phyloP scores from a whole-genome alignment of 106 monocot species.

The Hemerocallis citrina region DNA sequence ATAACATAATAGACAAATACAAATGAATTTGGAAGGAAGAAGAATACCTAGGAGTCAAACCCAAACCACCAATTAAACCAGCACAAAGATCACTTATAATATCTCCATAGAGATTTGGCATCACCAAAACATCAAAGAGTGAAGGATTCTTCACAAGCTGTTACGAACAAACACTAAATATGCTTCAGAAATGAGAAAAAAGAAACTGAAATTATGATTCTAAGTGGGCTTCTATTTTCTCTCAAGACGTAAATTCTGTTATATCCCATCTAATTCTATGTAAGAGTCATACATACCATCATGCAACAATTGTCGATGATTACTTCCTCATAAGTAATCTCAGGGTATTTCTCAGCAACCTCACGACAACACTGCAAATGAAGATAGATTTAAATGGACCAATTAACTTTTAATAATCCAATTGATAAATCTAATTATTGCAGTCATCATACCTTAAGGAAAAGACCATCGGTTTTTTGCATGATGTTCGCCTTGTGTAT shows the following conservation, averaged over 20 bases:
- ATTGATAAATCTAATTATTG: neutral
- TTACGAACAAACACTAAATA: neutral
- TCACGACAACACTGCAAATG: conserved; percentile 85
- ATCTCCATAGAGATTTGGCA: conserved; percentile 97
- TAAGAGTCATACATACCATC: conserved; percentile 49
- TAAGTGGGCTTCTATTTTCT: neutral
- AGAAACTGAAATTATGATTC: neutral
- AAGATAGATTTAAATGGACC: neutral
- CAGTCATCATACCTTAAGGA: conserved; percentile 58
- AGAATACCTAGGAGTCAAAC: conserved; percentile 80
- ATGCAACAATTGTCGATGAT: conserved; percentile 97
- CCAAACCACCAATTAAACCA: conserved; percentile 93
- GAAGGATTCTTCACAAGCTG: conserved; percentile 92
- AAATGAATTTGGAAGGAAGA: neutral
- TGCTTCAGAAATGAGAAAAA: neutral
- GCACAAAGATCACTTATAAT: conserved; percentile 99
- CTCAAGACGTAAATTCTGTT: neutral
- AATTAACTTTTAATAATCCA: neutral
- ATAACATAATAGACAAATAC: neutral
- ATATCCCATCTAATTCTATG: neutral
- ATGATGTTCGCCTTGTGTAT: conserved; percentile 99
- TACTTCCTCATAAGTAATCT: conserved; percentile 88
- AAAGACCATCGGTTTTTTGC: conserved; percentile 93
- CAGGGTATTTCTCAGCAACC: conserved; percentile 85
- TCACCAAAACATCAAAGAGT: conserved; percentile 91